Evolutionary conservation across 805 yeast species (phyloP).

Genomic region (Suhomyces vadensis): DNA sequence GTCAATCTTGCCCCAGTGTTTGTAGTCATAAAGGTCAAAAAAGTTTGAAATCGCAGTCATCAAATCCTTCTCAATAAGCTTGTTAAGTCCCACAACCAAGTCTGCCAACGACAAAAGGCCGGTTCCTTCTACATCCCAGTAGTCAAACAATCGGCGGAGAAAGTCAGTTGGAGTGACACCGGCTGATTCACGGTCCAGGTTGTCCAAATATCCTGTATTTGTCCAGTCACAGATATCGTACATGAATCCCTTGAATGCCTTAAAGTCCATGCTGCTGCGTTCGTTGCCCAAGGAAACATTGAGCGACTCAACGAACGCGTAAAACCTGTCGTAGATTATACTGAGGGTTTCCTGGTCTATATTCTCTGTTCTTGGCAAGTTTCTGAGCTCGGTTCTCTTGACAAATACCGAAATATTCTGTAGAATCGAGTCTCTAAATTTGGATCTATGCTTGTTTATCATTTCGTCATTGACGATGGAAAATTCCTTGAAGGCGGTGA

Average conservation of each 20-base stretch:
- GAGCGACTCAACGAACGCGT: conserved; percentile 70
- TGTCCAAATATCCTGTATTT: conserved; percentile 15
- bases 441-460: conserved; percentile 67
- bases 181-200: conserved; percentile 15
- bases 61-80: conserved; percentile 67
- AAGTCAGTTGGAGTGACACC: conserved; percentile 30
- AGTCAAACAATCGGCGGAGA: conserved; percentile 60
- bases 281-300: conserved; percentile 51
- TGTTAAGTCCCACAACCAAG: conserved; percentile 71
- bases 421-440: conserved; percentile 72
- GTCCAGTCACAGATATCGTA: conserved; percentile 81
- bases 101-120: conserved; percentile 67
- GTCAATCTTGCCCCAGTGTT: conserved; percentile 59
- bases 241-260: conserved; percentile 72
- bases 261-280: conserved; percentile 69
- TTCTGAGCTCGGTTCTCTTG: conserved; percentile 86
- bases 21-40: conserved; percentile 70
- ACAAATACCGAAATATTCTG: conserved; percentile 88
- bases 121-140: conserved; percentile 64
- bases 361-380: conserved; percentile 71
- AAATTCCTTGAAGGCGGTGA: conserved; percentile 91
- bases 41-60: conserved; percentile 78
- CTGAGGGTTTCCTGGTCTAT: conserved; percentile 60
- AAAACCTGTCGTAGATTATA: conserved; percentile 80
- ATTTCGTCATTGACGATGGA: conserved; percentile 73